Conservation (phyloP, 257 asterid species). For the Ballota nigra region DNA sequence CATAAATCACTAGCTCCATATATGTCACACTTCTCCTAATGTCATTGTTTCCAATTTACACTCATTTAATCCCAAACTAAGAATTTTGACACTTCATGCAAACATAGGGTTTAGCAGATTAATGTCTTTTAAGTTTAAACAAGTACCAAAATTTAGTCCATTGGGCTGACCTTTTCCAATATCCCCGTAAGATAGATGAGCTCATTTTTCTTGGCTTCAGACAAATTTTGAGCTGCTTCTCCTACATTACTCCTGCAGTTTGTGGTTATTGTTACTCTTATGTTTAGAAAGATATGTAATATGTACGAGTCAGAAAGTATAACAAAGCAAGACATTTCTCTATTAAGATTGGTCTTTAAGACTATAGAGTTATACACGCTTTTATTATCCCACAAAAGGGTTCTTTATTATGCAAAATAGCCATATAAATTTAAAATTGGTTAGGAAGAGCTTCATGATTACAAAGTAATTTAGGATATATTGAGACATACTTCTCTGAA, state of each 20-base stretch:
- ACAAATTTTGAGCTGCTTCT: constrained; percentile 41
- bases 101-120: not conserved
- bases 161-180: constrained; percentile 52
- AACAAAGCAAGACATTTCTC: constrained; percentile 9
- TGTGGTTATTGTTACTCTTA: constrained; percentile 16
- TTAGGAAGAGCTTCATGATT: not conserved
- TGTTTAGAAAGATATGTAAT: constrained; percentile 3
- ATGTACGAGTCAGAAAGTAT: constrained; percentile 10
- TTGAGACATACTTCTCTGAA: constrained; percentile 44
- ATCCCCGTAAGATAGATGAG: constrained; percentile 43
- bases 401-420: not conserved
- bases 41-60: constrained; percentile 7
- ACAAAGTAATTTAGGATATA: constrained; percentile 10
- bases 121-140: not conserved
- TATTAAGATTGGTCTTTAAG: not conserved
- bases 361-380: not conserved
- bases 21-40: not conserved
- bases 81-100: not conserved
- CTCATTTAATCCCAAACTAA: constrained; percentile 9
- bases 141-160: constrained; percentile 2
- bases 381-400: not conserved
- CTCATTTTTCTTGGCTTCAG: constrained; percentile 59
- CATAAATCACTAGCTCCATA: constrained; percentile 12
- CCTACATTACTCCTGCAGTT: constrained; percentile 64
- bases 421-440: constrained; percentile 1